Conservation (phyloP, 306 rosid species). For the Mimosa bimucronata region DNA sequence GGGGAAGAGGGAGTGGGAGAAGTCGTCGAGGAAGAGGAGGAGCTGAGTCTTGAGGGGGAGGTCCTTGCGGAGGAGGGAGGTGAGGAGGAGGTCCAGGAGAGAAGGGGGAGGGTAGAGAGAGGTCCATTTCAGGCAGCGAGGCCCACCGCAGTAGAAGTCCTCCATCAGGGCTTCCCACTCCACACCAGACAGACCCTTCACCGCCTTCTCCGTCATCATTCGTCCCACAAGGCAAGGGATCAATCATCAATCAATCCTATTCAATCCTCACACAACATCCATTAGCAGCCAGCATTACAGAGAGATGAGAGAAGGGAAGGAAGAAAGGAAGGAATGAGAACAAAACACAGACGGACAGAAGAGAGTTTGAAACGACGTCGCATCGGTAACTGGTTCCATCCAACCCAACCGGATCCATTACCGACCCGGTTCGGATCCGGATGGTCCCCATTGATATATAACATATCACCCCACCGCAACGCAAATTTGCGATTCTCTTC, state of each 20-base stretch:
- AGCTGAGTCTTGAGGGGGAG: slow-evolving; percentile 64
- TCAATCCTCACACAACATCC: too few relatives aligned
- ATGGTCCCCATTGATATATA: neutral
- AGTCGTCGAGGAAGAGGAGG: slow-evolving; percentile 82
- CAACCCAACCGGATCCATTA: neutral
- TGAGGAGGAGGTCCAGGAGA: slow-evolving; percentile 66
- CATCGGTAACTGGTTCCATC: too few relatives aligned
- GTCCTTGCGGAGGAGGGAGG: slow-evolving; percentile 70
- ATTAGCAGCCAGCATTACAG: too few relatives aligned
- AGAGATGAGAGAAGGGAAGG: too few relatives aligned
- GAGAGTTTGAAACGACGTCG: too few relatives aligned
- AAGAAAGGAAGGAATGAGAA: too few relatives aligned
- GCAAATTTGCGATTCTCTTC: neutral
- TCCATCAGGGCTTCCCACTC: slow-evolving; percentile 89
- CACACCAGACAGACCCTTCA: slow-evolving; percentile 60
- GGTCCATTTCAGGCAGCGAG: slow-evolving; percentile 58
- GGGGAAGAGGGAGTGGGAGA: slow-evolving; percentile 51
- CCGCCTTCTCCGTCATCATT: slow-evolving; percentile 58
- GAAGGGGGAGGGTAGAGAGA: slow-evolving; percentile 48
- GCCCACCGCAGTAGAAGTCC: slow-evolving; percentile 74
- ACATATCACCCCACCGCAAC: too few relatives aligned
- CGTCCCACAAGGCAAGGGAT: too few relatives aligned
- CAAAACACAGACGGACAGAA: too few relatives aligned
- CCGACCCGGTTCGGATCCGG: neutral
- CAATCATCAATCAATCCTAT: too few relatives aligned